A percentile compares a stretch with the other conserved stretches of the same genome.
Conservation (phyloP, 495 filamentous ascomycete genomes). For the Penicillium bovifimosum region DNA sequence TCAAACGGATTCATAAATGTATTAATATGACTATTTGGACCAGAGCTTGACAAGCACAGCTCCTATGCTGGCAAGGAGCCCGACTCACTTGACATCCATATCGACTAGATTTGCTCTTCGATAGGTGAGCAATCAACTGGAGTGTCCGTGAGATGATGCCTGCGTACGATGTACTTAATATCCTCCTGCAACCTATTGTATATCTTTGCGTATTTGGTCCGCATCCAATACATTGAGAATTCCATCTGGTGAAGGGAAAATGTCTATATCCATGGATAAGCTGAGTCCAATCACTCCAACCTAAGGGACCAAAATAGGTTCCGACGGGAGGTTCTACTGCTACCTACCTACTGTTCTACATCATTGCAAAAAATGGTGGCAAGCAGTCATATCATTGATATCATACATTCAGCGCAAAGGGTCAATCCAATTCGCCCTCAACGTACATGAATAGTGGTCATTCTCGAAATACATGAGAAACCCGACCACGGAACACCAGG, state of each 20-base stretch:
- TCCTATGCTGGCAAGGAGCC: background rate
- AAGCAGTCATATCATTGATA: background rate
- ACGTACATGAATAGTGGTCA: background rate
- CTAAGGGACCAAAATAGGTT: too few relatives aligned
- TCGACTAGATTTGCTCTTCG: background rate
- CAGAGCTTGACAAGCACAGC: background rate
- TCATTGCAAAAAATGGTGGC: background rate
- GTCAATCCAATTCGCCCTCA: background rate
- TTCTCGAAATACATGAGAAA: background rate
- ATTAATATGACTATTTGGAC: constrained; percentile 19
- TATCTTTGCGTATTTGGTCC: too few relatives aligned
- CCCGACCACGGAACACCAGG: background rate
- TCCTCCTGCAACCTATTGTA: too few relatives aligned
- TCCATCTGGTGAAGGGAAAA: too few relatives aligned
- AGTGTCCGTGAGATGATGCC: too few relatives aligned
- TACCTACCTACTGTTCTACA: too few relatives aligned
- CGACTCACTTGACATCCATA: background rate
- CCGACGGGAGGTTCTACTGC: too few relatives aligned
- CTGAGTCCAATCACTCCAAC: too few relatives aligned
- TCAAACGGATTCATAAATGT: constrained; percentile 14
- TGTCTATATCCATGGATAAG: too few relatives aligned
- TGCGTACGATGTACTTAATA: too few relatives aligned
- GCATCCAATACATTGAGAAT: too few relatives aligned
- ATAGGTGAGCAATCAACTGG: too few relatives aligned
- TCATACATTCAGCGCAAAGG: background rate